A percentile compares a stretch with the other conserved stretches of the same genome.
Evolutionary conservation across 2,329 filamentous ascomycete species (phyloP).

Genomic region (Fusarium zealandicum): DNA sequence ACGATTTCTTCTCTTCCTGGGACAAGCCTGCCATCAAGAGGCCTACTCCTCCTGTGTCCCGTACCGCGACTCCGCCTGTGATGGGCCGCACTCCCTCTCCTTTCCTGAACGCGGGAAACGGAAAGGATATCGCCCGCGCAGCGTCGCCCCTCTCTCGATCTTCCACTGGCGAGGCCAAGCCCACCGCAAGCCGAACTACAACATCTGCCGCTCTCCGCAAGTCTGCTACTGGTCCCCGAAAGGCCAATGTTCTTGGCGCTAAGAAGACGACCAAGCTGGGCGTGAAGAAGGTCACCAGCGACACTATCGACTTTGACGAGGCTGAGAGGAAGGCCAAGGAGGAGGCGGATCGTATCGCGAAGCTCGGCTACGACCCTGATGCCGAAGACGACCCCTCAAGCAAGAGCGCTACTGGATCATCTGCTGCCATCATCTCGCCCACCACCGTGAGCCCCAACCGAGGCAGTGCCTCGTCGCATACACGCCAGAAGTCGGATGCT

Average conservation of each 20-base stretch:
- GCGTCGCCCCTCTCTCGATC: conserved; percentile 80
- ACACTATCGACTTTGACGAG: conserved; percentile 93
- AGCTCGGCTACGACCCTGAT: conserved; percentile 93
- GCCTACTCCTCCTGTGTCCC: conserved; percentile 90
- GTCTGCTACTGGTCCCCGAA: conserved; percentile 73
- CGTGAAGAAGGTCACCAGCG: conserved; percentile 85
- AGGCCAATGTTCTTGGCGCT: conserved; percentile 83
- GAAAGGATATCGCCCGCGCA: conserved; percentile 76
- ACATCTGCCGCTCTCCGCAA: conserved; percentile 86
- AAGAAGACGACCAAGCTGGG: conserved; percentile 87
- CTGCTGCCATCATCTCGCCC: conserved; percentile 72
- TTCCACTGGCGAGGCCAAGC: conserved; percentile 60
- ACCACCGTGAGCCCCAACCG: conserved; percentile 75
- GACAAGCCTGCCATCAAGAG: conserved; percentile 97
- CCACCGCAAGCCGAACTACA: conserved; percentile 74
- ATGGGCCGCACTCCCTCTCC: conserved; percentile 86
- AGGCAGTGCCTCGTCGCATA: conserved; percentile 63
- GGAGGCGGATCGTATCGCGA: conserved; percentile 94
- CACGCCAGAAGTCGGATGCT: conserved; percentile 69
- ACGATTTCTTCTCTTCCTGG: conserved; percentile 99
- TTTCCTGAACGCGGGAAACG: conserved; percentile 80
- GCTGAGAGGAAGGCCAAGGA: conserved; percentile 97
- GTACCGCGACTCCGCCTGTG: conserved; percentile 84
- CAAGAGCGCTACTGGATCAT: conserved; percentile 56
- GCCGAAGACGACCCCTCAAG: conserved; percentile 71